Evolutionary conservation across 495 filamentous ascomycete species (phyloP).

Genomic region (Immersiella caudata): DNA sequence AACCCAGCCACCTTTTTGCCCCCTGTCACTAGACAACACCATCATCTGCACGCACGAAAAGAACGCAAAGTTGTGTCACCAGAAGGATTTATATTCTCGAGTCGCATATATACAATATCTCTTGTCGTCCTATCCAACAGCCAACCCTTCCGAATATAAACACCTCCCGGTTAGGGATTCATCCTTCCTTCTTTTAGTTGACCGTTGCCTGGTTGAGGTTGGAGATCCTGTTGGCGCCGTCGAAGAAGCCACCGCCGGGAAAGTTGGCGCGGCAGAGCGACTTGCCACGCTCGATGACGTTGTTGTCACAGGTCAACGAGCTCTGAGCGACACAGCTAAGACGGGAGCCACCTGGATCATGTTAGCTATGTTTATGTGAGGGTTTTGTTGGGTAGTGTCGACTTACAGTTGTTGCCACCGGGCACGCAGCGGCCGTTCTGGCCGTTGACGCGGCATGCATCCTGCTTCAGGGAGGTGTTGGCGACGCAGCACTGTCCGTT

Average conservation of each 20-base stretch:
- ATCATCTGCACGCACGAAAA: not conserved
- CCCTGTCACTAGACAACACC: not conserved
- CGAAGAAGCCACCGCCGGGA: constrained; percentile 23
- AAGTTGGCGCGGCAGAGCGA: constrained; percentile 31
- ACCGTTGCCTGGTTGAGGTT: constrained; percentile 25
- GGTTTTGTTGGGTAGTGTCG: not conserved
- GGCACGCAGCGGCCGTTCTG: constrained; percentile 34
- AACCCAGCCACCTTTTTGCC: constrained; percentile 6
- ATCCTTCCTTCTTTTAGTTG: constrained; percentile 16
- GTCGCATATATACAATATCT: not conserved
- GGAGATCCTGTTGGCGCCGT: constrained; percentile 29
- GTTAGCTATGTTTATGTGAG: not conserved
- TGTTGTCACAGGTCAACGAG: constrained; percentile 29
- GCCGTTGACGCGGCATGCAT: constrained; percentile 35
- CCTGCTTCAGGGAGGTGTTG: constrained; percentile 38
- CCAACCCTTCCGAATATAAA: not conserved
- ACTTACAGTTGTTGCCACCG: constrained; percentile 31
- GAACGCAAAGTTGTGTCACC: not conserved
- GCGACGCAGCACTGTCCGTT: constrained; percentile 38
- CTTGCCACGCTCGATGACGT: constrained; percentile 34
- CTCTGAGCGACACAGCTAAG: constrained; percentile 34
- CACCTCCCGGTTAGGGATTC: not conserved
- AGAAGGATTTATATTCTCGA: not conserved
- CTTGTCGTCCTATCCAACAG: not conserved
- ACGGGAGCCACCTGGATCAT: constrained; percentile 21